Evolutionary conservation across 176 grass and related monocot genomes (phyloP), one percentile per base, ranked within the genome.

Genomic region (Oryza glaberrima): DNA sequence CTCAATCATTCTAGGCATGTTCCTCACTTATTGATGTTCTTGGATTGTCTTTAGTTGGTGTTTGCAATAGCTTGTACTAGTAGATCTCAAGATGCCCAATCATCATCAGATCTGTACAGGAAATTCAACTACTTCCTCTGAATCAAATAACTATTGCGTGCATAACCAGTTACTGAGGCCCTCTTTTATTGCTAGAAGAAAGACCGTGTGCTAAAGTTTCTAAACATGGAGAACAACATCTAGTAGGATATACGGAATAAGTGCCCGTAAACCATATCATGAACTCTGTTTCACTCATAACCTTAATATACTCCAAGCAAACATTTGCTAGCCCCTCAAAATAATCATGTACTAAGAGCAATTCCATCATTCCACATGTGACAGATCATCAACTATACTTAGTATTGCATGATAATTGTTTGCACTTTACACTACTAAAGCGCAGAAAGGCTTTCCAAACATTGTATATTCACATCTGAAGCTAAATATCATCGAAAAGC

Each of bases 81-180:
- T 67, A 63, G 58, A 63, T 63, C 58, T 81, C 72, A 67, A 32
- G 46, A 81, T 43, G 45, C 61, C 68, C 51, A 66, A 82, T 45
- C 71, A 12, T 75, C 32, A 17, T 68, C 52, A 66, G 61, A 69
- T 81, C 63, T 76, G 11, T 38, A 35, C 44, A 43, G 75, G 61
- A 3, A 45, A 34, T 14, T 47, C 35, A 41, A 67, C 17, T 35
- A 81, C 34, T 32, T n/a, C 5, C 52, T 64, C 20, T 87, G 80
- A 23, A 41, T 56, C 44, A 23, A 40, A 68, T 15, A 52, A 67
- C 15, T 61, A n/a, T 22, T 87, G 17, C 48, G 32, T 32, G 19
- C 64, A 45, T 58, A 44, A 81, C 36, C 5, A 69, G 35, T 46
- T 69, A 69, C 78, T 70, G 26, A 7, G 51, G 45, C 63, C 45